Conservation (phyloP, 1,139 yeast species). For the Geotrichum fermentans region DNA sequence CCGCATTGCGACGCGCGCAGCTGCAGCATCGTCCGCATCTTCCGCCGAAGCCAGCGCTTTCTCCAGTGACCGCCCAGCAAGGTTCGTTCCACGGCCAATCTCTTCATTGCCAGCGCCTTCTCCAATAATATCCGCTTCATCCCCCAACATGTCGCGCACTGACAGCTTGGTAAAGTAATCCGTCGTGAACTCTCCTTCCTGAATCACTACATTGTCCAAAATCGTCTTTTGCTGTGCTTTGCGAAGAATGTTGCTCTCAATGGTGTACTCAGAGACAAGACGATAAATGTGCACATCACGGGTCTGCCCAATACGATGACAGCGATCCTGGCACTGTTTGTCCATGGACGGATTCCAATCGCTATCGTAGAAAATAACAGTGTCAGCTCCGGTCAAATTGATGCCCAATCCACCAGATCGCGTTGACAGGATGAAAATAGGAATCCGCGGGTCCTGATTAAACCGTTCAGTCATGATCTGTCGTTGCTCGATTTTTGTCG, state of each 20-base stretch:
- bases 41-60: conserved; percentile 85
- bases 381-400: conserved; percentile 96
- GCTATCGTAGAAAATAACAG: conserved; percentile 97
- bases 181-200: conserved; percentile 97
- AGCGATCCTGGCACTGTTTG: conserved; percentile 97
- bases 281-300: conserved; percentile 96
- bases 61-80: conserved; percentile 50
- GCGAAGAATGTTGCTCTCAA: conserved; percentile 87
- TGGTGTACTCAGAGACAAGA: conserved; percentile 92
- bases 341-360: conserved; percentile 99
- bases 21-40: conserved; percentile 91
- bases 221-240: conserved; percentile 96
- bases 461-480: conserved; percentile 90
- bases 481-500: conserved; percentile 94
- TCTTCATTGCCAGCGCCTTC: conserved; percentile 40
- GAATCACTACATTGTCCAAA: conserved; percentile 91
- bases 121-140: conserved; percentile 42
- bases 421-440: conserved; percentile 88
- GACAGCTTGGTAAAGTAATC: conserved; percentile 89
- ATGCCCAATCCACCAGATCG: conserved; percentile 98
- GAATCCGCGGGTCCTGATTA: conserved; percentile 78
- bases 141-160: conserved; percentile 80
- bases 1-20: conserved; percentile 83
- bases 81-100: conserved; percentile 31
- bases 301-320: conserved; percentile 98